Base-by-base conservation (phyloP, 163 green algal genomes). In the Scenedesmus sp. region DNA sequence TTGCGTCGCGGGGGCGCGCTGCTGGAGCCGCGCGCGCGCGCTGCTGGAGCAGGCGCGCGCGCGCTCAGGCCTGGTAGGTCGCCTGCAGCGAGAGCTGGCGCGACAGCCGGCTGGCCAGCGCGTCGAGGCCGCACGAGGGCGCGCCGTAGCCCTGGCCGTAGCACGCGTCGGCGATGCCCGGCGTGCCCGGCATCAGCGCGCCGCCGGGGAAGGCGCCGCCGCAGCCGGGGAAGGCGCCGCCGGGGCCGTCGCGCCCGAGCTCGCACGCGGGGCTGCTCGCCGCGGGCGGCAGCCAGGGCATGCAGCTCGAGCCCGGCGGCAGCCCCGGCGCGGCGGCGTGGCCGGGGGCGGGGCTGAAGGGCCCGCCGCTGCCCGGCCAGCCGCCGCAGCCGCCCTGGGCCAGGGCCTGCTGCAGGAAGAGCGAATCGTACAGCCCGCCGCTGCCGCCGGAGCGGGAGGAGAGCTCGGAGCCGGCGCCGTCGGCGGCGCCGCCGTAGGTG, bases 71-170 rank as follows among this genome's bases (percentile, higher is more conserved):
- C 39, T 60, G 63, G 24, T 44, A 58, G 42, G 17, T n/a, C 13
- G 42, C 7, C 58, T 66, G 58, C 69, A 77, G 53, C n/a, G 69
- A 77, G 36, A 77, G 54, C 54, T 77, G 69, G 33, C 54, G 69
- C 13, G 69, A 60, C 34, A 77, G 69, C 31, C 66, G 63, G 44
- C 44, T 29, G 14, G 62, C 63, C 4, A 73, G 44, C 5, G 11
- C n/a, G 57, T 73, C 63, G 20, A 60, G 24, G 7, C 63, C 44
- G 45, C 44, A 73, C 17, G n/a, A n/a, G n/a, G n/a, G n/a, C n/a
- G n/a, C n/a, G 51, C 5, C 51, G 5, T 11, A 28, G 20, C n/a
- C 63, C 44, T 7, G 14, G 24, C 42, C n/a, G 11, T 18, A 3
- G 34, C 36, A 17, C 11, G 17, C 22, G 36, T 73, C 62, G 39